Conservation (phyloP, 1,284 basidiomycete species). For the Cerrena zonata region DNA sequence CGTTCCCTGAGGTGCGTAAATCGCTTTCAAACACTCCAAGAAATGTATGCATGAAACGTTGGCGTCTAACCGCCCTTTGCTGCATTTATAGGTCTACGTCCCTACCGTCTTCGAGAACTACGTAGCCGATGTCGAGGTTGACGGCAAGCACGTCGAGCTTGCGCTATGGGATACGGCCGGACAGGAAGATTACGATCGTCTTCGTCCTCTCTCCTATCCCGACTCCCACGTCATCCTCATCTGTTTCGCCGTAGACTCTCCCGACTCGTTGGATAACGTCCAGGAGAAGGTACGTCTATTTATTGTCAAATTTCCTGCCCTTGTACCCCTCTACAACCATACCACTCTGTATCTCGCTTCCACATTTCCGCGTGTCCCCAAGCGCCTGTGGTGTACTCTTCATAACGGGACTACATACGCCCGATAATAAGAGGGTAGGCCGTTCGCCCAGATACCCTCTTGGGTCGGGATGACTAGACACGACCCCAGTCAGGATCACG, state of each 20-base stretch:
- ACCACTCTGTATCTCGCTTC: no score
- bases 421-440: no score
- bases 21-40: neutral
- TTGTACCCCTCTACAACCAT: no score
- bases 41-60: neutral
- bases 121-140: slow-evolving; percentile 69
- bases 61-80: neutral
- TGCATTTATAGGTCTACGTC: slow-evolving; percentile 44
- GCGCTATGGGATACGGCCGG: slow-evolving; percentile 80
- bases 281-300: slow-evolving; percentile 62
- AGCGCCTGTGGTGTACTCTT: no score
- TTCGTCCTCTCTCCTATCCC: slow-evolving; percentile 70
- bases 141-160: slow-evolving; percentile 72
- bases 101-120: slow-evolving; percentile 76
- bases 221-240: slow-evolving; percentile 77
- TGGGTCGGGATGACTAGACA: no score
- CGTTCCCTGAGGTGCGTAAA: slow-evolving; percentile 65
- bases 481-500: no score
- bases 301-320: no score
- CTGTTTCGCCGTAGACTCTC: slow-evolving; percentile 74
- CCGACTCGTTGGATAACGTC: slow-evolving; percentile 74
- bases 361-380: neutral
- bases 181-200: slow-evolving; percentile 68
- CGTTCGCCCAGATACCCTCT: no score
- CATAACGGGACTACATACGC: no score